These are phyloP conservation scores for Lactarius indigo DNA, from an alignment of 768 basidiomycete genomes.

Conservation along the genomic window DNA sequence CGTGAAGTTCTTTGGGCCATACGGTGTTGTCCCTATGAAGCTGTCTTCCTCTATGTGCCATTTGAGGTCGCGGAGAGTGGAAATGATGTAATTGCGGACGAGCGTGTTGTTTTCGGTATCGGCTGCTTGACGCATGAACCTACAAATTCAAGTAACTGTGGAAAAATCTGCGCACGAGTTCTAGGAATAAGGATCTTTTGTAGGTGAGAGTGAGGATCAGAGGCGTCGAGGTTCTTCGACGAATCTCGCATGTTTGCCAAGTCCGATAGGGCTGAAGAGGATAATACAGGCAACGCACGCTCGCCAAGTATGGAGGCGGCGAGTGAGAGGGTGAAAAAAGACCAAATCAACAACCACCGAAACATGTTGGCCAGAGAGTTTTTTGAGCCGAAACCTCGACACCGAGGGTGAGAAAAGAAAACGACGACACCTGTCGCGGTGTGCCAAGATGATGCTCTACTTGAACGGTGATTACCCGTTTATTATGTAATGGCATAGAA, in stretches of 20 bases:
- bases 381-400: neutral
- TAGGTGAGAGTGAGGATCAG: conserved; percentile 66
- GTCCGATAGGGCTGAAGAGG: conserved; percentile 46
- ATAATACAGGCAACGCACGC: conserved; percentile 42
- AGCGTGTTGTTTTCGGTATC: conserved; percentile 75
- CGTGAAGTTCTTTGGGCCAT: conserved; percentile 73
- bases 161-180: conserved; percentile 48
- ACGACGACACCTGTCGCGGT: too few species aligned
- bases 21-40: conserved; percentile 77
- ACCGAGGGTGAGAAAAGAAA: neutral
- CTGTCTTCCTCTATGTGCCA: conserved; percentile 89
- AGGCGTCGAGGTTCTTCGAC: conserved; percentile 61
- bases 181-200: conserved; percentile 86
- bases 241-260: conserved; percentile 61
- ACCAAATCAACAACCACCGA: neutral
- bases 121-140: conserved; percentile 37
- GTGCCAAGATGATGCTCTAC: too few species aligned
- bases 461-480: too few species aligned
- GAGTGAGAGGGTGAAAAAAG: conserved; percentile 26
- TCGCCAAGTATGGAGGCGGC: conserved; percentile 34
- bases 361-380: neutral
- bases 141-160: conserved; percentile 9
- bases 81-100: conserved; percentile 79
- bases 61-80: conserved; percentile 61
- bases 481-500: neutral